Base-by-base conservation (phyloP, 202 grass and related monocot genomes). In the Zizania palustris region DNA sequence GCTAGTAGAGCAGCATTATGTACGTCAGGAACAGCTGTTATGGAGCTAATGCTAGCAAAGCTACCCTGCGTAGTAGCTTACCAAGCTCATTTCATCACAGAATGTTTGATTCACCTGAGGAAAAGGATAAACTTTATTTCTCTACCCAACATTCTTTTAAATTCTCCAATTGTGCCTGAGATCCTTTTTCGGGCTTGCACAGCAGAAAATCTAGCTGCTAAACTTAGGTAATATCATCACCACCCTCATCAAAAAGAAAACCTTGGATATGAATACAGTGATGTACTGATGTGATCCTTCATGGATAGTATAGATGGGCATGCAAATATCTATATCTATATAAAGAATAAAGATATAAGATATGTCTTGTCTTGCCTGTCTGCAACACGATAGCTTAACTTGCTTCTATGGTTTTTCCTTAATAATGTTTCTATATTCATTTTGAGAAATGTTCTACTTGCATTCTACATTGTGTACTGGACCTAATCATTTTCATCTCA, bases 81-180 rank as follows among this genome's bases (percentile, higher is more conserved):
- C 79, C 82, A 63, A 77, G 89, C 95, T 83, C 91, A 98, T 90
- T 76, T 90, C 44, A 82, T 98, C 69, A 98, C 95, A 16, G 89
- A 98, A 82, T 95, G 80, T 50, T 80, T 98, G n/a, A 90, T 98
- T 68, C 67, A 81, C 40, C 40, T 89, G 73, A 98, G 83, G 57
- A 95, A 82, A 53, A 95, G 84, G 68, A 90, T 98, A 65, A 80
- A 98, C 7, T 95, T 81, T 73, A 98, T 98, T 76, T 92, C 87
- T 78, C 83, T 98, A 37, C 96, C 91, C 11, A 98, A 98, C 71
- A 98, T 95, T 83, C 87, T 98, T 71, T 85, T 98, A 66, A 86
- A 87, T 83, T 89, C 89, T 74, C 63, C 81, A 1, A 44, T 88
- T 82, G 75, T 98, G 63, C 96, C 96, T 33, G 96, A 95, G 88